Conservation (phyloP, 2,329 filamentous ascomycete species). For the Penicillium sp. region DNA sequence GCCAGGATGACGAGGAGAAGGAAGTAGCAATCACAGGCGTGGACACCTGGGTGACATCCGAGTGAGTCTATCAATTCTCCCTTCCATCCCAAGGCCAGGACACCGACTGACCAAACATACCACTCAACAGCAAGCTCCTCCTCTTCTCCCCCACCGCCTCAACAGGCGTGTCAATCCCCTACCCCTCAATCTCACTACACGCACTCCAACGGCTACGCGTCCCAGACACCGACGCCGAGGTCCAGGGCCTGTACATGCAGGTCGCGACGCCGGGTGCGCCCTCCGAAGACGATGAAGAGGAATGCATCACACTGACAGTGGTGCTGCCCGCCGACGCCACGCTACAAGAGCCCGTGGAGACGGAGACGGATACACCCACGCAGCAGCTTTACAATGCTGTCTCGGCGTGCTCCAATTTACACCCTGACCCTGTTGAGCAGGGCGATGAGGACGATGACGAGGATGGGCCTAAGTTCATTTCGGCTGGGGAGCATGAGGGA, state of each 20-base stretch:
- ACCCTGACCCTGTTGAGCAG: constrained; percentile 45
- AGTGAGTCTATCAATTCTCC: constrained; percentile 35
- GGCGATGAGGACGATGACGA: constrained; percentile 38
- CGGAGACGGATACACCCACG: constrained; percentile 39
- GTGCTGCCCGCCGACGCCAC: constrained; percentile 36
- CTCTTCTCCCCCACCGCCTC: constrained; percentile 40
- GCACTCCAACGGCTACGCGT: constrained; percentile 48
- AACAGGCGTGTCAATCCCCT: constrained; percentile 47
- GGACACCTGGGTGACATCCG: constrained; percentile 51
- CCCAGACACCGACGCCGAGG: constrained; percentile 31
- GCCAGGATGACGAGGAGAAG: constrained; percentile 25
- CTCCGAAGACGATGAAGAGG: constrained; percentile 41
- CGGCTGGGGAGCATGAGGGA: constrained; percentile 21
- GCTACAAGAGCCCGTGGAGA: constrained; percentile 20
- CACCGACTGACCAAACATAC: not conserved
- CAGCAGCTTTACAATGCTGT: constrained; percentile 47
- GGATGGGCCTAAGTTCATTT: constrained; percentile 20
- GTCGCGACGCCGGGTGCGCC: constrained; percentile 36
- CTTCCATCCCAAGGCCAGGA: too few species aligned
- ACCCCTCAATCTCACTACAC: constrained; percentile 51
- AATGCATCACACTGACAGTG: constrained; percentile 46
- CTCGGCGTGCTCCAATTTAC: constrained; percentile 50
- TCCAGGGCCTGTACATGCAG: constrained; percentile 52
- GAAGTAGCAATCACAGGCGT: constrained; percentile 42
- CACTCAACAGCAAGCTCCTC: constrained; percentile 42